A percentile compares a stretch with the other conserved stretches of the same genome.
phyloP scores from a whole-genome alignment of 176 grass and related monocot genomes.

The Aegilops sharonensis region DNA sequence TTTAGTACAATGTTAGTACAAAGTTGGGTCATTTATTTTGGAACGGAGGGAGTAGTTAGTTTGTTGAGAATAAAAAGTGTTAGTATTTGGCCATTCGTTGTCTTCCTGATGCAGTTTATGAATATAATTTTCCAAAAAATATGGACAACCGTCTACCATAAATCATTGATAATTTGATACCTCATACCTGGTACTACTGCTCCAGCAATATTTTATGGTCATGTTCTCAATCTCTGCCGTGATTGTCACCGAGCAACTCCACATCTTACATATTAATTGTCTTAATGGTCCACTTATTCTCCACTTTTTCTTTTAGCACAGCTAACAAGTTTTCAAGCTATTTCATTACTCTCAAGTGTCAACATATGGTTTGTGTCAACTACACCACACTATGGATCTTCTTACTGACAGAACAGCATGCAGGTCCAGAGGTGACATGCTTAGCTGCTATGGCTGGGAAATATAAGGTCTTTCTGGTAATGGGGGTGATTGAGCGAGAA shows the following conservation, averaged over 20 bases:
- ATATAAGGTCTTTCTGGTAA: slow-evolving; percentile 90
- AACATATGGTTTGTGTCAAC: background rate
- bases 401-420: slow-evolving; percentile 10
- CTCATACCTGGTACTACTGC: background rate
- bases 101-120: slow-evolving; percentile 17
- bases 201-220: slow-evolving; percentile 5
- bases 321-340: background rate
- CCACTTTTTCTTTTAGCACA: background rate
- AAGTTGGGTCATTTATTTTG: too few species aligned
- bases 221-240: background rate
- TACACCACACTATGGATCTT: background rate
- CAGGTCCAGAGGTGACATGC: slow-evolving; percentile 84
- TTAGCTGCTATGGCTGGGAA: slow-evolving; percentile 82
- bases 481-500: slow-evolving; percentile 90
- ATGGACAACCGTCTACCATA: background rate
- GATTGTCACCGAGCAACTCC: background rate
- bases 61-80: background rate
- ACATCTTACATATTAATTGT: background rate
- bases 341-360: slow-evolving; percentile 18
- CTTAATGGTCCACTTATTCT: background rate
- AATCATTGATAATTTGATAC: background rate
- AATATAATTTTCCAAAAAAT: background rate
- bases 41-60: background rate
- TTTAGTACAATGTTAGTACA: too few species aligned
- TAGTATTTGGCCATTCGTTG: background rate